phyloP scores from a whole-genome alignment of 2,329 filamentous ascomycete genomes.

The Fusarium longipes region DNA sequence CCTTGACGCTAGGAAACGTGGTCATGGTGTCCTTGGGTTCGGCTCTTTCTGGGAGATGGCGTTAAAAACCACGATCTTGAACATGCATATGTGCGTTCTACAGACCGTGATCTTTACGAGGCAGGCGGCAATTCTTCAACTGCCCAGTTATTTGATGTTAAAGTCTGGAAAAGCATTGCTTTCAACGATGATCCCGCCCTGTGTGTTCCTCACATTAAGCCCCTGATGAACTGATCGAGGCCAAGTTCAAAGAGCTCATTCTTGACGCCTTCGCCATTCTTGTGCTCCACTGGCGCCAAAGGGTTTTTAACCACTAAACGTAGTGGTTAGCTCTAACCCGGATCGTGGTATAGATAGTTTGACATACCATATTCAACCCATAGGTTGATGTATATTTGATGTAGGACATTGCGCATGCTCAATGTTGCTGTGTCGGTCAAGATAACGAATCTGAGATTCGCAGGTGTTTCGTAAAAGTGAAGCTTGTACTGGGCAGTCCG shows the following conservation, averaged over 20 bases:
- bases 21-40: neutral
- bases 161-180: conserved; percentile 1
- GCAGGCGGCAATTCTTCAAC: neutral
- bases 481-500: conserved; percentile 96
- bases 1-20: neutral
- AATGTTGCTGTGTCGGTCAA: conserved; percentile 89
- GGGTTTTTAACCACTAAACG: conserved; percentile 75
- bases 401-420: conserved; percentile 92
- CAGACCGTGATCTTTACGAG: neutral
- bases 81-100: neutral
- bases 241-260: conserved; percentile 78
- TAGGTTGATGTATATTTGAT: conserved; percentile 98
- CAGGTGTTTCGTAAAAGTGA: conserved; percentile 98
- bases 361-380: conserved; percentile 91
- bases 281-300: conserved; percentile 74
- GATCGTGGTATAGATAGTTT: neutral
- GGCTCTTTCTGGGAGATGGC: neutral
- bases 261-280: conserved; percentile 74
- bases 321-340: neutral
- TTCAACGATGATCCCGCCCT: conserved; percentile 9
- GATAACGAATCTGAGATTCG: conserved; percentile 96
- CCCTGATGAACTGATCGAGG: conserved; percentile 80
- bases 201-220: conserved; percentile 62
- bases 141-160: neutral
- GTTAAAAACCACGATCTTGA: neutral